These are phyloP conservation scores for Prinsepia uniflora DNA, from an alignment of 306 rosid species.

Conservation along the genomic window DNA sequence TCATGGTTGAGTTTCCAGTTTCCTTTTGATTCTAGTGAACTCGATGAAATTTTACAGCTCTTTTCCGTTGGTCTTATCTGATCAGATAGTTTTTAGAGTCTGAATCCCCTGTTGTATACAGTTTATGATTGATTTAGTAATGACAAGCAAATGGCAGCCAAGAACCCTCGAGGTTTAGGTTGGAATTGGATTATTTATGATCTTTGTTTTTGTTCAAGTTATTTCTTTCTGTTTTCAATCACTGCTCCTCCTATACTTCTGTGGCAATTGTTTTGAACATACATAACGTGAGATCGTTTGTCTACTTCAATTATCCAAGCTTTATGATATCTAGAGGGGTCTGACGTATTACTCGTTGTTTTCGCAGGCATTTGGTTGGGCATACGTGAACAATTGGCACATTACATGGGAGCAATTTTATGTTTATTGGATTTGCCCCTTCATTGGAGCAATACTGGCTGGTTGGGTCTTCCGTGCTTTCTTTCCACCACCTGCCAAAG, in stretches of 20 bases:
- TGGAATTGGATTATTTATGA: not conserved
- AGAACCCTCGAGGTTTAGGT: not conserved
- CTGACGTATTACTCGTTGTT: not conserved
- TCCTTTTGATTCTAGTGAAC: not conserved
- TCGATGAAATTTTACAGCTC: not conserved
- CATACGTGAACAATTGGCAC: slow-evolving; percentile 64
- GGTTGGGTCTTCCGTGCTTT: slow-evolving; percentile 66
- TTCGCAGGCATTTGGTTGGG: slow-evolving; percentile 89
- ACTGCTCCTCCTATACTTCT: not conserved
- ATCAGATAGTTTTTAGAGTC: not conserved
- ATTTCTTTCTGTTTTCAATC: not conserved
- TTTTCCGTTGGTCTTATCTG: not conserved
- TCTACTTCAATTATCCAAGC: not conserved
- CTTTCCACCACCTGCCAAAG: slow-evolving; percentile 36
- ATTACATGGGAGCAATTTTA: slow-evolving; percentile 87
- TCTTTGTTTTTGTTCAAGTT: not conserved
- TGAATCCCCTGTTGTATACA: not conserved
- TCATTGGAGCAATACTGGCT: slow-evolving; percentile 66
- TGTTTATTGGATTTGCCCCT: slow-evolving; percentile 81
- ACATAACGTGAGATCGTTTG: not conserved
- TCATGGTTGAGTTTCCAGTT: not conserved
- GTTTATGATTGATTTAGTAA: slow-evolving; percentile 6
- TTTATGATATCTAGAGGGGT: not conserved
- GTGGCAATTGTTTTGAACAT: not conserved
- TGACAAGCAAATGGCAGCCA: not conserved